A percentile compares a stretch with the other conserved stretches of the same genome.
These are phyloP conservation scores for Platanthera guangdongensis DNA, from an alignment of 106 monocot species.

Conservation along the genomic window DNA sequence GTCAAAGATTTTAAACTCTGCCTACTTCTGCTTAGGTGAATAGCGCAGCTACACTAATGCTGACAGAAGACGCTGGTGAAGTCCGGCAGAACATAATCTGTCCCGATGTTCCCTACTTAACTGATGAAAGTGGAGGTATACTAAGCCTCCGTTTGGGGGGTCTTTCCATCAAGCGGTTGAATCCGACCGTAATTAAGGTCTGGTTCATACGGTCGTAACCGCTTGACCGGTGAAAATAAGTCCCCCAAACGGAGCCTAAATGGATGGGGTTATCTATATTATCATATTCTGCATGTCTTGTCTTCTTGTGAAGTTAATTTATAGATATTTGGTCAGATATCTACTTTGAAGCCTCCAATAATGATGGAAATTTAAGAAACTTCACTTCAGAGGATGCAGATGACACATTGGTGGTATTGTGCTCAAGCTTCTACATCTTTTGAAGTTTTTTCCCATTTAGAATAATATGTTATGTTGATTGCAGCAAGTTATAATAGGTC, in stretches of 20 bases:
- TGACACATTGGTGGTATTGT: slow-evolving; percentile 69
- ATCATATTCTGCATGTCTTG: not conserved
- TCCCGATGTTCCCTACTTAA: slow-evolving; percentile 63
- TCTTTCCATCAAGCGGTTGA: too few relatives aligned
- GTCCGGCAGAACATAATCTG: slow-evolving; percentile 59
- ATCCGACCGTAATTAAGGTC: too few relatives aligned
- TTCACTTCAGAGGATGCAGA: slow-evolving; percentile 52
- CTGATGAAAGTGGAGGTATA: slow-evolving; percentile 86
- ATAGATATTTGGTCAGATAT: slow-evolving; percentile 65
- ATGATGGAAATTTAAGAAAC: slow-evolving; percentile 53
- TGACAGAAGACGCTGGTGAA: slow-evolving; percentile 55
- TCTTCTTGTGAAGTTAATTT: slow-evolving; percentile 22
- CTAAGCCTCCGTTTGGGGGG: too few relatives aligned
- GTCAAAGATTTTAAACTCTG: not conserved
- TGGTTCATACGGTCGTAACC: too few relatives aligned
- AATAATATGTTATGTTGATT: slow-evolving; percentile 14
- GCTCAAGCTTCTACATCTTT: not conserved
- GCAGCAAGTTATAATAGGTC: slow-evolving; percentile 81
- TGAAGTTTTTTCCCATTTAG: slow-evolving; percentile 11
- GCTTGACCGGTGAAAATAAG: too few relatives aligned
- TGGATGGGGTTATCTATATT: not conserved
- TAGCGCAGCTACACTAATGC: slow-evolving; percentile 55
- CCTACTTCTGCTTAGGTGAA: slow-evolving; percentile 41
- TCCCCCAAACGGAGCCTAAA: not conserved
- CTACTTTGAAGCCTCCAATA: slow-evolving; percentile 53